Base-by-base conservation (phyloP, 164 flowering plant genomes). In the Umbellularia californica region DNA sequence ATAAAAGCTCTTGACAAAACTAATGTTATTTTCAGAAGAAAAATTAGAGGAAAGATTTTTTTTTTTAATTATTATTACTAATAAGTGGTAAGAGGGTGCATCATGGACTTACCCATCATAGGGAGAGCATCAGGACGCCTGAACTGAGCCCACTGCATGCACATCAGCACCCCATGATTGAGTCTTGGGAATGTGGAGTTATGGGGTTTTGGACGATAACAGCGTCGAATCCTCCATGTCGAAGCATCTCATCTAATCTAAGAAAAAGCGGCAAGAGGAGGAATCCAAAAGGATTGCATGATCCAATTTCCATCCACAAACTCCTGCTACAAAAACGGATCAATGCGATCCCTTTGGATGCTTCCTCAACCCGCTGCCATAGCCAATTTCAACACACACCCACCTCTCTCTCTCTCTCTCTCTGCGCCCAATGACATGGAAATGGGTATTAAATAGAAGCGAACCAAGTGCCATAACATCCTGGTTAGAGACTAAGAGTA, bases 321-420 rank as follows among this genome's bases (percentile, higher is more conserved):
- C 9, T 41, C 11, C 28, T 7, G 12, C 25, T 64, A 23, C 24
- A 7, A 30, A 23, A 13, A 35, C 11, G 89, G 94, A 90, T 90
- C 94, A 90, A 90, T 90, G 94, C 94, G 94, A 90, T 90, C 94
- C 94, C 94, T 90, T 90, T 90, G 94, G 94, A 90, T 85, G 85
- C 85, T 70, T 90, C 87, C 90, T 86, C 80, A 58, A 81, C 85
- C 79, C 82, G 87, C 92, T 80, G 82, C 66, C 30, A 51, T 17
- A 24, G 4, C 27, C 60, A 22, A 24, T n/a, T 17, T 5, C 63
- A 7, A 19, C 19, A 13, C 63, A 4, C 24, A 58, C n/a, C 22
- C 19, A 19, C 63, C 5, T 2, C 17, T 23, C 10, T 65, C 68
- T 65, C 68, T 64, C 67, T 66, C 71, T 70, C 47, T 30, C 71